Evolutionary conservation across 441 rosid genomes (phyloP).

Genomic region (Populus tomentosa): DNA sequence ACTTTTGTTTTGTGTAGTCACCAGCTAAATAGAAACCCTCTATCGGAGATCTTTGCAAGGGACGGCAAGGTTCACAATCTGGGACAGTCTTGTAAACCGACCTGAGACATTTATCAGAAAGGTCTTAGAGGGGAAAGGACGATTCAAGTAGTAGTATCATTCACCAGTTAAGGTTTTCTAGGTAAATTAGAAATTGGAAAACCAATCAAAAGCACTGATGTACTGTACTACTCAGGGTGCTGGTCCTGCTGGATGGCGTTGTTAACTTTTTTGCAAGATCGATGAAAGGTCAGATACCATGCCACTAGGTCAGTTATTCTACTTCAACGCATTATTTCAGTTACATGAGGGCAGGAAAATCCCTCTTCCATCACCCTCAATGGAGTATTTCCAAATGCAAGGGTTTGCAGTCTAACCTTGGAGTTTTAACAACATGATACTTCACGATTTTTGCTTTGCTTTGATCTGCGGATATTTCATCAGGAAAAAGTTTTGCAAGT

Average conservation of each 20-base stretch:
- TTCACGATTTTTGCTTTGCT: slow-evolving; percentile 88
- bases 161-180: background rate
- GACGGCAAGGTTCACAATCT: slow-evolving; percentile 87
- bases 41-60: slow-evolving; percentile 83
- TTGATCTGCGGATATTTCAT: slow-evolving; percentile 83
- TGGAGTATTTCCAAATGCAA: background rate
- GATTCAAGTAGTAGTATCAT: background rate
- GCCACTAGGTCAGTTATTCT: too few relatives aligned
- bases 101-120: slow-evolving; percentile 37
- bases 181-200: background rate
- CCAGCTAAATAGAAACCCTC: slow-evolving; percentile 89
- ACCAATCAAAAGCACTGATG: too few relatives aligned
- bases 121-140: slow-evolving; percentile 7
- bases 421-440: slow-evolving; percentile 89
- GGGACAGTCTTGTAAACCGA: slow-evolving; percentile 91
- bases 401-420: slow-evolving; percentile 49
- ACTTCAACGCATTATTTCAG: background rate
- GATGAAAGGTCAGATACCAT: too few relatives aligned
- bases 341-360: background rate
- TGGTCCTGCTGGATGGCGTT: too few relatives aligned
- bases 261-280: too few relatives aligned
- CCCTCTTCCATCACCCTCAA: background rate
- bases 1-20: slow-evolving; percentile 93
- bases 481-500: slow-evolving; percentile 86
- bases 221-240: too few relatives aligned